Conservation (phyloP, 23 red algal species). For the Agarophyton chilense region DNA sequence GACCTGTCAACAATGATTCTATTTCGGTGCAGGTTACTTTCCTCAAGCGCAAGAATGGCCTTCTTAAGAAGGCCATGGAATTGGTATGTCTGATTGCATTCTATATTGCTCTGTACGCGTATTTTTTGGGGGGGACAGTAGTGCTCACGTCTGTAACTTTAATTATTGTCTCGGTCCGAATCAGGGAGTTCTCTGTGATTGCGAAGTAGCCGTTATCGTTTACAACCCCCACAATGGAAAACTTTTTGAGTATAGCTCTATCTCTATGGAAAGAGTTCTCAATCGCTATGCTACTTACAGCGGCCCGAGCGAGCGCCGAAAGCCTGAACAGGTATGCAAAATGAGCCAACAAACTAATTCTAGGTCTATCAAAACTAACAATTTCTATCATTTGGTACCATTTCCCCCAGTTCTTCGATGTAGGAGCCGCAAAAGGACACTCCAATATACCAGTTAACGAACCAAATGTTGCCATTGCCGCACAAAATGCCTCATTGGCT, state of each 20-base stretch:
- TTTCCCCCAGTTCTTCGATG: constrained; percentile 75
- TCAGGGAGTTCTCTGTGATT: constrained; percentile 88
- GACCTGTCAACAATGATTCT: not conserved
- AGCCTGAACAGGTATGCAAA: constrained; percentile 54
- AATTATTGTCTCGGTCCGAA: not conserved
- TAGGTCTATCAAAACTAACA: no score
- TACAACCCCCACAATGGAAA: constrained; percentile 91
- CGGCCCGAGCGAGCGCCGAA: constrained; percentile 55
- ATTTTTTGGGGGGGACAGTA: not conserved
- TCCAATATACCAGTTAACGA: constrained; percentile 67
- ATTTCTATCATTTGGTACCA: no score
- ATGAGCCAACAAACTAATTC: no score
- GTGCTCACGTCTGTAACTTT: not conserved
- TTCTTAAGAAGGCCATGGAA: constrained; percentile 91
- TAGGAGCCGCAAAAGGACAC: constrained; percentile 41
- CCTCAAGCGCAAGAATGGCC: constrained; percentile 83
- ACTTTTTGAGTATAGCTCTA: constrained; percentile 87
- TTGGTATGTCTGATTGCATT: constrained; percentile 6
- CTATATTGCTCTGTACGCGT: no score
- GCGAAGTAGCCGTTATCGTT: constrained; percentile 88
- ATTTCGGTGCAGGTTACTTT: constrained; percentile 65
- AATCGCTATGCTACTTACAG: constrained; percentile 65
- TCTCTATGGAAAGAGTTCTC: constrained; percentile 42
- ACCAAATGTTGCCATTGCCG: constrained; percentile 51
- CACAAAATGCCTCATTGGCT: constrained; percentile 36